Base-by-base conservation (phyloP, 1,139 yeast species). In the Geotrichum histeridarum region DNA sequence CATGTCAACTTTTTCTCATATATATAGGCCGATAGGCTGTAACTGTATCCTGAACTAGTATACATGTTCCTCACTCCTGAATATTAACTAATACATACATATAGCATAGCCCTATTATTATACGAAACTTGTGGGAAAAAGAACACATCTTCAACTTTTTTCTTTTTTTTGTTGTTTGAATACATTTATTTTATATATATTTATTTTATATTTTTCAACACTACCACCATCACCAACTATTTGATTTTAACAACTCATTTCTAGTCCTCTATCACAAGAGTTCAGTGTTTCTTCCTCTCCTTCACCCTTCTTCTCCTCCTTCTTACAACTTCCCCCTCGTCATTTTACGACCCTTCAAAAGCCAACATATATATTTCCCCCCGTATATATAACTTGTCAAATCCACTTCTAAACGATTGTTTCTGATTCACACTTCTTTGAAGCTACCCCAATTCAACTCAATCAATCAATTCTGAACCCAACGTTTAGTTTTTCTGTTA, bases 181-280 rank as follows among this genome's bases (percentile, higher is more conserved):
- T n/a, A n/a, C n/a, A n/a, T n/a, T n/a, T n/a, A n/a, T n/a, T n/a
- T n/a, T n/a, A n/a, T n/a, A n/a, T n/a, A n/a, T n/a, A n/a, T n/a
- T n/a, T n/a, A 3, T 22, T 22, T 22, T 22, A 3, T 22, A 3
- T 5, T 22, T 22, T 22, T 22, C 27, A 22, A 22, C 38, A 43
- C 38, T 38, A 32, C 47, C 47, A 32, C 47, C 47, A 32, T 32
- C 47, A 43, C 31, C 37, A 32, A 11, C 22, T 22, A n/a, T 14
- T 14, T 31, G 30, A 43, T 31, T 17, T 43, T 2, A 31, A 43
- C 36, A 43, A 2, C n/a, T 14, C 36, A 15, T 31, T 18, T 11
- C 35, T n/a, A 12, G 46, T 42, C 18, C n/a, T 11, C 33, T 17
- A 42, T 14, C 27, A 42, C 46, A 42, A 27, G 18, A 27, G 12